A percentile compares a stretch with the other conserved stretches of the same genome.
Evolutionary conservation across 1,139 yeast genomes (phyloP).

Genomic region (Suhomyces yuchorum): DNA sequence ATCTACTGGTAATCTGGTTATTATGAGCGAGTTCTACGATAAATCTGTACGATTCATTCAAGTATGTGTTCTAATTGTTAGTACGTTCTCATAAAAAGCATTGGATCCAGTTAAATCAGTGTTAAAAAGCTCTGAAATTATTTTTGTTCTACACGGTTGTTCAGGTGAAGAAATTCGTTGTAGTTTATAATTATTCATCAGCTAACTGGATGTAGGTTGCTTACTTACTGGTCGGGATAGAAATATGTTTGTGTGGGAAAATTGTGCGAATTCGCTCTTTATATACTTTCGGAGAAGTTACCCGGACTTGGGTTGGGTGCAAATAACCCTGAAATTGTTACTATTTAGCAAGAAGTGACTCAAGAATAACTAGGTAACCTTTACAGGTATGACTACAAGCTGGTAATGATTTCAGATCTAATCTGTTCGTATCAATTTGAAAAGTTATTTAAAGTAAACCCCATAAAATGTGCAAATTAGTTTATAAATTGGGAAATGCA

Average conservation of each 20-base stretch:
- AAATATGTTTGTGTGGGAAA: background rate
- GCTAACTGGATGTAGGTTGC: constrained; percentile 13
- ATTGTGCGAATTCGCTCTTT: constrained; percentile 7
- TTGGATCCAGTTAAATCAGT: constrained; percentile 41
- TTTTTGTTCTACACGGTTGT: constrained; percentile 53
- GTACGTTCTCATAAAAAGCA: constrained; percentile 10
- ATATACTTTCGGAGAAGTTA: constrained; percentile 10
- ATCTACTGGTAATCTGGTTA: background rate
- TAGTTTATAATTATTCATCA: constrained; percentile 45
- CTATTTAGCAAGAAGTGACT: too few relatives aligned
- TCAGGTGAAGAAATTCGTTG: constrained; percentile 73
- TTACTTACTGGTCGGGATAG: constrained; percentile 8
- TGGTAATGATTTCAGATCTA: too few relatives aligned
- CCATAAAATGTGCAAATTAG: too few relatives aligned
- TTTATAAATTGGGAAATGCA: background rate
- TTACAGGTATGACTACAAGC: too few relatives aligned
- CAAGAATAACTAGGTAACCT: too few relatives aligned
- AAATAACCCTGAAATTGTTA: constrained; percentile 4
- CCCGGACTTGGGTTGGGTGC: constrained; percentile 10
- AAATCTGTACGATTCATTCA: background rate
- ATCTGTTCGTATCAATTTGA: too few relatives aligned
- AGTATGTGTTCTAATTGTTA: constrained; percentile 11
- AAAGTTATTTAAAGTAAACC: too few relatives aligned
- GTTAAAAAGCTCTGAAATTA: constrained; percentile 71
- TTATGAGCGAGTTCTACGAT: background rate